Conservation (phyloP, 1,139 yeast genomes). For the Candida sanyaensis region DNA sequence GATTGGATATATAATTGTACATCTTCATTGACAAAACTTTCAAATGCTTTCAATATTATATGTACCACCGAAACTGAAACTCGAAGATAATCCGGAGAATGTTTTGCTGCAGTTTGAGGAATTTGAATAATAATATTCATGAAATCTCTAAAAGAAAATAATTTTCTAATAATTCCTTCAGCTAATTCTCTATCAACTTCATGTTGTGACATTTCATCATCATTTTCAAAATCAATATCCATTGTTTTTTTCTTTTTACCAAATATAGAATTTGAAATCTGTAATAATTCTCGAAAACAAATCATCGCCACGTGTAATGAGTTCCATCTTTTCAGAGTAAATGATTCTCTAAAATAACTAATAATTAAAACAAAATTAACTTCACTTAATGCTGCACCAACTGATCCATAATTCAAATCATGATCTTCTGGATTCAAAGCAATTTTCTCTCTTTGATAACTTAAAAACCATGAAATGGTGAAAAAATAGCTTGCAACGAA, state of each 20-base stretch:
- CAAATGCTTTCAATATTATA: conserved; percentile 66
- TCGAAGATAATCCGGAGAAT: conserved; percentile 63
- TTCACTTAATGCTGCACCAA: conserved; percentile 69
- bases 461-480: conserved; percentile 70
- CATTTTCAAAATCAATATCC: conserved; percentile 9
- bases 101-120: conserved; percentile 66
- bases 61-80: conserved; percentile 69
- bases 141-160: conserved; percentile 67
- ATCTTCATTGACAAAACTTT: conserved; percentile 64
- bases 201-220: conserved; percentile 51
- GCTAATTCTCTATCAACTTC: conserved; percentile 50
- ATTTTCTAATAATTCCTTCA: conserved; percentile 47
- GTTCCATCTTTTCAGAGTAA: conserved; percentile 52
- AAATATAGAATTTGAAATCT: conserved; percentile 55
- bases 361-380: conserved; percentile 63
- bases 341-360: conserved; percentile 55
- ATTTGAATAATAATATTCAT: conserved; percentile 58
- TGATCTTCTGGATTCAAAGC: conserved; percentile 22
- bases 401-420: conserved; percentile 53
- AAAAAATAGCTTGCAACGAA: conserved; percentile 55
- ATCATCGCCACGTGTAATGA: conserved; percentile 72
- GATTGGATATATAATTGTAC: conserved; percentile 56
- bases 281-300: conserved; percentile 65
- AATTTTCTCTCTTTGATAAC: conserved; percentile 33
- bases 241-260: conserved; percentile 37